phyloP scores from a whole-genome alignment of 345 rosid genomes.

The Reutealis trisperma region DNA sequence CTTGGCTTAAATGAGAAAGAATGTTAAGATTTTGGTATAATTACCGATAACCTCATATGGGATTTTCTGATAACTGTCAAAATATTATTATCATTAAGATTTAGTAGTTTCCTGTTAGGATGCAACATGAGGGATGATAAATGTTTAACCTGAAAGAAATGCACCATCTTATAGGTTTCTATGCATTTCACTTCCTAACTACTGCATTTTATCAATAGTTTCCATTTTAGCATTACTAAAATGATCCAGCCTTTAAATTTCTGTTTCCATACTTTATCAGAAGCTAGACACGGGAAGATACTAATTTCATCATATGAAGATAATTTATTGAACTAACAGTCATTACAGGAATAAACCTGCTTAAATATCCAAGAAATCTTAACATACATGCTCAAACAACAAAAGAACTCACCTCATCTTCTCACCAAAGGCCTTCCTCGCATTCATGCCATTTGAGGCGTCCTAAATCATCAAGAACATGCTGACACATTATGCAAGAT shows the following conservation, averaged over 20 bases:
- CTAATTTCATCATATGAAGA: background rate
- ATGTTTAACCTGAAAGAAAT: background rate
- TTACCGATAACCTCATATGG: too few relatives aligned
- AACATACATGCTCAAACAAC: background rate
- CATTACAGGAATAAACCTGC: background rate
- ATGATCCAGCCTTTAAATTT: background rate
- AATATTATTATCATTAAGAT: background rate
- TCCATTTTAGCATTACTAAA: background rate
- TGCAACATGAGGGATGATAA: background rate
- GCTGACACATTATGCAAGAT: constrained; percentile 9
- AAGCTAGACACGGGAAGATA: too few relatives aligned
- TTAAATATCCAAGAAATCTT: background rate
- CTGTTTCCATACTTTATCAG: background rate
- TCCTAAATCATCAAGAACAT: background rate
- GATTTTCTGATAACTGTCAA: too few relatives aligned
- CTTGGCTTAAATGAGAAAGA: too few relatives aligned
- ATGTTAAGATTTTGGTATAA: too few relatives aligned
- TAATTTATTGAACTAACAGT: background rate
- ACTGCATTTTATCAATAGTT: too few relatives aligned
- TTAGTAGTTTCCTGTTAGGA: background rate
- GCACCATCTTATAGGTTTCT: background rate
- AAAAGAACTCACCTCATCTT: constrained; percentile 14
- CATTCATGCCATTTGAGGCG: background rate
- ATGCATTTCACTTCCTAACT: too few relatives aligned
- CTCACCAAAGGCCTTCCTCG: constrained; percentile 14